phyloP scores from a whole-genome alignment of 345 rosid genomes.

The Aegle marmelos region DNA sequence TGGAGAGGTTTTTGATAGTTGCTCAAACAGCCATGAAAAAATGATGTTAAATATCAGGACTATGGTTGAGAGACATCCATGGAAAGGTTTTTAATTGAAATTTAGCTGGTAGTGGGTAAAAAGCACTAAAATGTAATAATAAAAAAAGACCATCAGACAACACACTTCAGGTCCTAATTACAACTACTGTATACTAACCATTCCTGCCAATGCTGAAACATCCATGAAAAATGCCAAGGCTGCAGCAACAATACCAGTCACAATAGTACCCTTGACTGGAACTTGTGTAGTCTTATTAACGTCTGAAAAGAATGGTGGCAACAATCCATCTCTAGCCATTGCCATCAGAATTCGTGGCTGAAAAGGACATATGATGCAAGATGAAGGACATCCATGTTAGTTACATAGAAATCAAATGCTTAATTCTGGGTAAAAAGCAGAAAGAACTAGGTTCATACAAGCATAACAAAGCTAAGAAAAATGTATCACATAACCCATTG shows the following conservation, averaged over 20 bases:
- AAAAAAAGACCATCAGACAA: background rate
- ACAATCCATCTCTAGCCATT: constrained; percentile 92
- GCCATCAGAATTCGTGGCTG: constrained; percentile 96
- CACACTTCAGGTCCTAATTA: background rate
- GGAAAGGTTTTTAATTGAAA: background rate
- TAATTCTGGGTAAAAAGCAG: background rate
- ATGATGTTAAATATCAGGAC: background rate
- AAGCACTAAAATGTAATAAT: no score
- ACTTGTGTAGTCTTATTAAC: constrained; percentile 65
- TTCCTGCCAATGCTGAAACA: constrained; percentile 83
- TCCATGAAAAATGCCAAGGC: constrained; percentile 73
- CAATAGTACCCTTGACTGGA: constrained; percentile 75
- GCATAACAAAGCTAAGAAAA: constrained; percentile 10
- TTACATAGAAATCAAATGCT: background rate
- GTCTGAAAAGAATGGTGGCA: constrained; percentile 79
- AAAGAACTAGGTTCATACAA: background rate
- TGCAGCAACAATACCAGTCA: constrained; percentile 72
- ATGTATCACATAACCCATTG: background rate
- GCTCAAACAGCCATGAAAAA: background rate
- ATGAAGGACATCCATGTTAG: background rate
- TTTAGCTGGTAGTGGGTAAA: background rate
- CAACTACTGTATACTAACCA: constrained; percentile 46
- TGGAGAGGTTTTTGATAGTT: background rate
- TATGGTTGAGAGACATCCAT: background rate
- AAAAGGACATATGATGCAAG: constrained; percentile 5